Conservation (phyloP, 139 green algal species). For the Picochlorum sp. region DNA sequence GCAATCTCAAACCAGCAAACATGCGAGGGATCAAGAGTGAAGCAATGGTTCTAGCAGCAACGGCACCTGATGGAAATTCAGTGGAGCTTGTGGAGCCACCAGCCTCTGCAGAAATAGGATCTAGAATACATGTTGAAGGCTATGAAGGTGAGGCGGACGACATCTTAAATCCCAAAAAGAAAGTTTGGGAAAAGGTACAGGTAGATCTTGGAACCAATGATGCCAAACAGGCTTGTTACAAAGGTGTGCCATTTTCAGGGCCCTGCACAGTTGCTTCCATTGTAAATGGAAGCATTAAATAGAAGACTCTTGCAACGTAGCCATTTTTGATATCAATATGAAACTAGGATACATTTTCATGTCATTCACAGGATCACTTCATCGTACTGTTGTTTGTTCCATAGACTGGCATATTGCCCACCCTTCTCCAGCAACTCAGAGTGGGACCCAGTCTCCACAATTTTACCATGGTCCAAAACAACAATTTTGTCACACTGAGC, state of each 20-base stretch:
- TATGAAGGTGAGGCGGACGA: slow-evolving; percentile 68
- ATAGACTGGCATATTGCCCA: slow-evolving; percentile 69
- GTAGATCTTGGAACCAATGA: slow-evolving; percentile 49
- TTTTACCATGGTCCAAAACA: slow-evolving; percentile 70
- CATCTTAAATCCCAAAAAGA: slow-evolving; percentile 85
- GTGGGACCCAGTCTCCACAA: slow-evolving; percentile 78
- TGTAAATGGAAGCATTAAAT: slow-evolving; percentile 43
- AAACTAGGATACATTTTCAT: too few relatives aligned
- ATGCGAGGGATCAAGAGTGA: slow-evolving; percentile 80
- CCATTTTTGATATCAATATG: too few relatives aligned
- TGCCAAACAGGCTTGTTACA: slow-evolving; percentile 59
- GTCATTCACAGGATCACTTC: too few relatives aligned
- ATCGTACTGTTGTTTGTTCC: slow-evolving; percentile 24
- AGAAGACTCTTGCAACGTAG: neutral
- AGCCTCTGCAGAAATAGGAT: slow-evolving; percentile 49
- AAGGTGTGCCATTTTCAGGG: slow-evolving; percentile 53
- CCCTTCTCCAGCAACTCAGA: slow-evolving; percentile 53
- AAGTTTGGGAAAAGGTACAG: slow-evolving; percentile 62
- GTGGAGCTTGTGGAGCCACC: slow-evolving; percentile 84
- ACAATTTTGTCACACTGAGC: slow-evolving; percentile 82
- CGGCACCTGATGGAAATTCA: slow-evolving; percentile 42
- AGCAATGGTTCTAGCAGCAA: slow-evolving; percentile 87
- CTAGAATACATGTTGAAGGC: slow-evolving; percentile 60
- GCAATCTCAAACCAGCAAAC: slow-evolving; percentile 89
- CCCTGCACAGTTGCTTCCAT: slow-evolving; percentile 46